Evolutionary conservation across 495 filamentous ascomycete genomes (phyloP).

Genomic region (Pyrenula massariospora): DNA sequence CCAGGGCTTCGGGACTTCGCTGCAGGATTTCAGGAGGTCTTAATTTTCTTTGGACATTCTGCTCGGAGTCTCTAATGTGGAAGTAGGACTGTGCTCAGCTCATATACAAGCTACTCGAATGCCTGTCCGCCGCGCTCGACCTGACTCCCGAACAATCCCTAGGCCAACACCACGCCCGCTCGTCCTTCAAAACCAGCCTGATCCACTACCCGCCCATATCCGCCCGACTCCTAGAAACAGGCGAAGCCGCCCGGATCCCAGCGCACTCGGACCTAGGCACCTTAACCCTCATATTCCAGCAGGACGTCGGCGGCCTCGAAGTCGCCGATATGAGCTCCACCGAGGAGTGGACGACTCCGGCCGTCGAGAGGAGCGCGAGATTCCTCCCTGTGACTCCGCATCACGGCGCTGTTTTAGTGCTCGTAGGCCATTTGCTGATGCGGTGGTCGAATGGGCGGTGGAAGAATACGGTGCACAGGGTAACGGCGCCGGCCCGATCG

Average conservation of each 20-base stretch:
- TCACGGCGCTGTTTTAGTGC: no score
- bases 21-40: slow-evolving; percentile 20
- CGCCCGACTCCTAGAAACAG: slow-evolving; percentile 8
- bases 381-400: no score
- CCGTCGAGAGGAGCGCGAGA: no score
- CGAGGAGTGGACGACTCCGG: no score
- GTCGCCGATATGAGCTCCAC: no score
- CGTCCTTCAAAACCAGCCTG: slow-evolving; percentile 35
- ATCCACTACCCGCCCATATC: slow-evolving; percentile 26
- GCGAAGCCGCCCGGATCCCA: slow-evolving; percentile 18
- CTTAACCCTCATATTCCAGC: slow-evolving; percentile 38
- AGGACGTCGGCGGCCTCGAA: slow-evolving; percentile 30
- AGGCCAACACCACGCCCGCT: slow-evolving; percentile 27
- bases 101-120: slow-evolving; percentile 30
- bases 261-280: slow-evolving; percentile 35
- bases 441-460: no score
- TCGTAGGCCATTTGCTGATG: no score
- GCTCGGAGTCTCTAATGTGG: neutral
- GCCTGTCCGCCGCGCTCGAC: slow-evolving; percentile 29
- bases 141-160: slow-evolving; percentile 34
- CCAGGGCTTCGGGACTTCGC: slow-evolving; percentile 38
- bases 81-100: slow-evolving; percentile 17
- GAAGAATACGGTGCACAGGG: no score
- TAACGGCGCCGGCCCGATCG: neutral
- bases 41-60: neutral